phyloP scores from a whole-genome alignment of 257 asterid genomes.

The Catharanthus roseus region DNA sequence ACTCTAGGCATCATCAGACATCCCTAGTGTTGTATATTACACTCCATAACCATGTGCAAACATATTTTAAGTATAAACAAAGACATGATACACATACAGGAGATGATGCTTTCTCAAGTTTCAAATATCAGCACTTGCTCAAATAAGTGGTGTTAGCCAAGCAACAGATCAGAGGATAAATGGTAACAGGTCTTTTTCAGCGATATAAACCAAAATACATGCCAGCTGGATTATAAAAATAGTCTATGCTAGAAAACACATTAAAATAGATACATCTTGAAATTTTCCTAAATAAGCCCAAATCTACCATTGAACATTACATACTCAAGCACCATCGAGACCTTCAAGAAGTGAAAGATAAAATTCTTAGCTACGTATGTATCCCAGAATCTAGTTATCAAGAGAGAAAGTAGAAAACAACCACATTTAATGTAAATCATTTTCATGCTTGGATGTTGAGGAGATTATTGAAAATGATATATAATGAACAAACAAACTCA shows the following conservation, averaged over 20 bases:
- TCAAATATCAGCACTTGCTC: background rate
- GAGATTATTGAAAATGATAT: background rate
- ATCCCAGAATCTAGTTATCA: no score
- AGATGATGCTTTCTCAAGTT: background rate
- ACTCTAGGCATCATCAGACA: background rate
- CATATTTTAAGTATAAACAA: background rate
- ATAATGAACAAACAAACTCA: background rate
- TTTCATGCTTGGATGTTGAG: background rate
- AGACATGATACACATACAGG: background rate
- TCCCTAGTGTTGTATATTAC: background rate
- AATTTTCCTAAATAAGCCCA: background rate
- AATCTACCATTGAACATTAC: background rate
- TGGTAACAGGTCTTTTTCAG: background rate
- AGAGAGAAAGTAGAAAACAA: background rate
- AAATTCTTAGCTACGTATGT: background rate
- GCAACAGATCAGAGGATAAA: background rate
- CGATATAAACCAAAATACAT: background rate
- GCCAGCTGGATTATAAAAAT: background rate
- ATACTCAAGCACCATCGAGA: background rate
- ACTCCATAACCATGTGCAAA: background rate
- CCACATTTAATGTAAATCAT: background rate
- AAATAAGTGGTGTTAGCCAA: background rate
- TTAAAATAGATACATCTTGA: background rate
- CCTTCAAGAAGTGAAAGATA: background rate
- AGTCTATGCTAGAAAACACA: background rate